phyloP scores from a whole-genome alignment of 2,329 filamentous ascomycete species.

The Ceratocystiopsis brevicomis region DNA sequence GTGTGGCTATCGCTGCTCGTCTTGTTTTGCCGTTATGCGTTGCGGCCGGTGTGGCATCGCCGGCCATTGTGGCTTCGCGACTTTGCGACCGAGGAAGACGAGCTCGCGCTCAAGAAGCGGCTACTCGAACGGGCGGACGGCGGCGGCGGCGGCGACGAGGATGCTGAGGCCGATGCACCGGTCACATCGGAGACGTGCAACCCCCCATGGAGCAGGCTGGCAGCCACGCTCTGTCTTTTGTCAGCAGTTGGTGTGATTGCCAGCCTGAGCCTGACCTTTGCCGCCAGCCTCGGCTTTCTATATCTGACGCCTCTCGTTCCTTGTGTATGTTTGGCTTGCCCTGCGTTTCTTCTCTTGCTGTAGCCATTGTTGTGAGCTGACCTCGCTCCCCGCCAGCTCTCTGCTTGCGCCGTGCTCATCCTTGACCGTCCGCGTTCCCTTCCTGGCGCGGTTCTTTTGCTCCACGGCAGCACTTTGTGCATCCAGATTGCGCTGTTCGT shows the following conservation, averaged over 20 bases:
- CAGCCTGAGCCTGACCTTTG: conserved; percentile 8
- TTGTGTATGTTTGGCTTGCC: conserved; percentile 15
- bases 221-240: conserved; percentile 18
- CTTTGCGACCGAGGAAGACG: conserved; percentile 15
- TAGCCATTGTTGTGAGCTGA: too few relatives aligned
- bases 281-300: conserved; percentile 11
- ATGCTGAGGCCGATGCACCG: background rate
- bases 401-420: conserved; percentile 10
- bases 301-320: conserved; percentile 16
- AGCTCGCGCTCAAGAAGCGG: conserved; percentile 2
- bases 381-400: background rate
- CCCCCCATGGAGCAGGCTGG: conserved; percentile 7
- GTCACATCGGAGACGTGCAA: background rate
- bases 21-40: conserved; percentile 15
- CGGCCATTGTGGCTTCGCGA: conserved; percentile 17
- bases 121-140: background rate
- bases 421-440: conserved; percentile 15
- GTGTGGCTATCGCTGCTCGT: conserved; percentile 14
- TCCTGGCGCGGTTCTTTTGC: conserved; percentile 13
- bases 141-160: background rate
- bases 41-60: conserved; percentile 14
- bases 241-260: conserved; percentile 17
- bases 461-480: conserved; percentile 16
- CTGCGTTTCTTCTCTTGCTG: background rate
- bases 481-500: conserved; percentile 15